Base-by-base conservation (phyloP, 768 basidiomycete genomes). In the Postia placenta region DNA sequence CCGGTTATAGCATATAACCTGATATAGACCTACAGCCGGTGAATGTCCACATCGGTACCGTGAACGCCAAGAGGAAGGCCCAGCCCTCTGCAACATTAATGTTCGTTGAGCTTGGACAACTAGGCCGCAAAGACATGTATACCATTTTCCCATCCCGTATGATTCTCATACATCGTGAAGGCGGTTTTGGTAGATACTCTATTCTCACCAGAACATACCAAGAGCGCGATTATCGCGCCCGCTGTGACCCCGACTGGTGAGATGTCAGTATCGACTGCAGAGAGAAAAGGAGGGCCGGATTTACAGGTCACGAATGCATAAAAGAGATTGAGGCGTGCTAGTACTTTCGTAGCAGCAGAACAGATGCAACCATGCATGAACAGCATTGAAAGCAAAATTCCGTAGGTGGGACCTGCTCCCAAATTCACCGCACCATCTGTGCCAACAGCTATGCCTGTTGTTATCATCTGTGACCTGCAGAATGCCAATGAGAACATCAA, bases 31-130 rank as follows among this genome's bases (percentile, higher is more conserved):
- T 49, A 85, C 85, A 87, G 52, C 85, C 85, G 1, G 83, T 86
- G 48, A 87, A 63, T 3, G 83, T 83, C 85, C 85, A 87, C 85
- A 87, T 87, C 0, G 83, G 81, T 2, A 85, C 73, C 0, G 83
- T 83, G 57, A 87, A 86, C 0, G 85, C 72, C 26, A 87, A 60
- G 52, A 86, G 69, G 60, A 86, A 86, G 0, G 83, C 81, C 83
- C 83, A 86, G 12, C 81, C 81, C 61, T 75, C 85, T 85, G 58
- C 23, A 35, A 25, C 15, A 44, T 40, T 27, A 43, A 11, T 1
- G 19, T 26, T 36, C 45, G 23, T 22, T 26, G 14, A 37, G 2
- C 19, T 24, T 6, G 7, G 11, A 37, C 7, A 22, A 26, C 40
- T 28, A n/a, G 33, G 15, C n/a, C 42, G 14, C 1, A 27, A 26